A percentile compares a stretch with the other conserved stretches of the same genome.
phyloP scores from a whole-genome alignment of 2,329 filamentous ascomycete genomes.

The Ilyonectria sp. region DNA sequence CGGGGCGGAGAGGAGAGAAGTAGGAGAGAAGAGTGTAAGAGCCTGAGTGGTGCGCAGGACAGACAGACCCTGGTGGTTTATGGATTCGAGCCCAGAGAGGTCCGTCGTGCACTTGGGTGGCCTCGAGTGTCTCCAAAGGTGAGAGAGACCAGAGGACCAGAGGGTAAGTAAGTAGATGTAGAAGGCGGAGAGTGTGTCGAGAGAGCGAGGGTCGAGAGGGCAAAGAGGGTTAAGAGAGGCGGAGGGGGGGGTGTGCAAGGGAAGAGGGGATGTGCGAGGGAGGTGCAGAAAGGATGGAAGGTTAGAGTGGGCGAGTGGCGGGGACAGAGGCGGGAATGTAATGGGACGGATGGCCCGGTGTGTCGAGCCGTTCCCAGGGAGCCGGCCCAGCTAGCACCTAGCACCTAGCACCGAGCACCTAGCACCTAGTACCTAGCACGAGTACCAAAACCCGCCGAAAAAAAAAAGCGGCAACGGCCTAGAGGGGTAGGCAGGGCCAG shows the following conservation, averaged over 20 bases:
- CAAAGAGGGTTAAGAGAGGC: constrained; percentile 31
- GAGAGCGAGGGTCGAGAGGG: constrained; percentile 25
- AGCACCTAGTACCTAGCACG: constrained; percentile 34
- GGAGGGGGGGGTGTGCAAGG: constrained; percentile 35
- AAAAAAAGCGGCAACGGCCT: constrained; percentile 20
- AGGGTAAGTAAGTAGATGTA: constrained; percentile 5
- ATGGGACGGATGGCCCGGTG: constrained; percentile 56
- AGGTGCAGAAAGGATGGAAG: constrained; percentile 44
- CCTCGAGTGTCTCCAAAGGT: constrained; percentile 13
- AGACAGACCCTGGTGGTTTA: no score
- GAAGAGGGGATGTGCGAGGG: constrained; percentile 27
- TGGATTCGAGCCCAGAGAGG: background rate
- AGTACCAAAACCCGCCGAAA: constrained; percentile 27
- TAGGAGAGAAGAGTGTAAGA: constrained; percentile 13
- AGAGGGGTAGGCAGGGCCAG: constrained; percentile 10
- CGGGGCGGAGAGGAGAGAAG: constrained; percentile 20
- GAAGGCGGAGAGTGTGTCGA: constrained; percentile 18
- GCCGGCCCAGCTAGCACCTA: constrained; percentile 49
- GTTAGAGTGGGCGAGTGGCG: constrained; percentile 47
- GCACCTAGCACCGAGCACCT: constrained; percentile 41
- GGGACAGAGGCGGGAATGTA: constrained; percentile 55
- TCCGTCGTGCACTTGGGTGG: constrained; percentile 9
- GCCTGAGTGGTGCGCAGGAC: constrained; percentile 24
- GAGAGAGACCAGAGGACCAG: constrained; percentile 21
- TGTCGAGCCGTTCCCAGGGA: constrained; percentile 58